Evolutionary conservation across 768 basidiomycete species (phyloP).

Genomic region (Tricholoma sp.): DNA sequence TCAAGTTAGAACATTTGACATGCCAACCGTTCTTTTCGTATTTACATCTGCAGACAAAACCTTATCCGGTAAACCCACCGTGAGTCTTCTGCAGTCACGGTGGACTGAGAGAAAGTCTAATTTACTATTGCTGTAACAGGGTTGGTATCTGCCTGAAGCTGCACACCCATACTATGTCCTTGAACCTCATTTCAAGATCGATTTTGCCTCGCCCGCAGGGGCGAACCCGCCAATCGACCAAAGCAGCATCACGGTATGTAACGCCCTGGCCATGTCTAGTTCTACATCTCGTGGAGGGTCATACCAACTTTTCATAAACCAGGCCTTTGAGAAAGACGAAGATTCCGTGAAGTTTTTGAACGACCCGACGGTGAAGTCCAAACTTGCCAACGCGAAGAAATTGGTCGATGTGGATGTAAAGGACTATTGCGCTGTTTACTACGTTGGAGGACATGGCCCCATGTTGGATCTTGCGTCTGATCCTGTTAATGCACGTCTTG

Average conservation of each 20-base stretch:
- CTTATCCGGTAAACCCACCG: conserved; percentile 46
- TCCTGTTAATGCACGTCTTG: conserved; percentile 50
- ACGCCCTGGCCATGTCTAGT: no score
- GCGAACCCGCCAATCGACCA: conserved; percentile 69
- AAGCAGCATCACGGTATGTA: conserved; percentile 42
- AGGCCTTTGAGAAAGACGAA: conserved; percentile 51
- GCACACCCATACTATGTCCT: conserved; percentile 68
- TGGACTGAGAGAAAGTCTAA: no score
- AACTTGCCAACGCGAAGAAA: conserved; percentile 53
- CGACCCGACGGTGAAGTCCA: conserved; percentile 46
- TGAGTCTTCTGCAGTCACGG: conserved; percentile 27
- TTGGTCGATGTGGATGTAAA: conserved; percentile 51
- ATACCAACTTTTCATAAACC: conserved; percentile 1
- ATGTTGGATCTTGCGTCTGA: conserved; percentile 65
- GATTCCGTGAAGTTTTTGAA: conserved; percentile 52
- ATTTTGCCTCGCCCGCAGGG: conserved; percentile 57
- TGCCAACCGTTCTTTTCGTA: conserved; percentile 63
- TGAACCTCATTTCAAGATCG: conserved; percentile 44
- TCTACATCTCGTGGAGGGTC: background rate
- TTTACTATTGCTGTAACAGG: conserved; percentile 31
- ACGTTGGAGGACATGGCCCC: conserved; percentile 77
- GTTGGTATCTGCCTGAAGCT: conserved; percentile 76
- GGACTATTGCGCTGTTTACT: conserved; percentile 73
- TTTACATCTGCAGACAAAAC: conserved; percentile 62
- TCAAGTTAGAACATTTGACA: conserved; percentile 12